phyloP scores from a whole-genome alignment of 2,329 filamentous ascomycete genomes.

The Fusarium vanettenii region DNA sequence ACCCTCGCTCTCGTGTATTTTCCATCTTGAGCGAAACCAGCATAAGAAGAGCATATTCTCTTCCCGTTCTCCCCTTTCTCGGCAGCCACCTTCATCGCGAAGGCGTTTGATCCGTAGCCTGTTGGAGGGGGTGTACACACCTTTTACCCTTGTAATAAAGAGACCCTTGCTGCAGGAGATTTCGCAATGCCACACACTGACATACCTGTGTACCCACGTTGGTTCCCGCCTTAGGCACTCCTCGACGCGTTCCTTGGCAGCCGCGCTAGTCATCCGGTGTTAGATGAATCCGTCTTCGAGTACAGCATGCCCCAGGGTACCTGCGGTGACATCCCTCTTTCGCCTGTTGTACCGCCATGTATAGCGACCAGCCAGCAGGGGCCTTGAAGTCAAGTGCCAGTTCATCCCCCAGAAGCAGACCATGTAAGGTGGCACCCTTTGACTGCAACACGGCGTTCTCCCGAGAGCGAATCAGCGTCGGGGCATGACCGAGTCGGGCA shows the following conservation, averaged over 20 bases:
- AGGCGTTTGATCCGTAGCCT: constrained; percentile 11
- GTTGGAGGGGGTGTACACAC: constrained; percentile 6
- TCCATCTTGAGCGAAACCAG: constrained; percentile 2
- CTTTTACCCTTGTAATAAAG: constrained; percentile 7
- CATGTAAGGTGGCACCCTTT: constrained; percentile 5
- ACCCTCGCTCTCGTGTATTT: neutral
- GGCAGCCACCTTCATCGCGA: constrained; percentile 1
- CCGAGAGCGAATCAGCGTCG: neutral
- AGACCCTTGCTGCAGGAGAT: constrained; percentile 28
- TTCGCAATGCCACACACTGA: constrained; percentile 26
- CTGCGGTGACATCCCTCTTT: constrained; percentile 17
- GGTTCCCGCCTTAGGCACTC: constrained; percentile 7
- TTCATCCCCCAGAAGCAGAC: constrained; percentile 3
- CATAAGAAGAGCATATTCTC: neutral
- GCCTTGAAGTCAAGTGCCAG: neutral
- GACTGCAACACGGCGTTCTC: constrained; percentile 10
- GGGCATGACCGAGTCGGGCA: constrained; percentile 21
- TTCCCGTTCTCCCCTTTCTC: neutral
- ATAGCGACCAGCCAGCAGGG: constrained; percentile 15
- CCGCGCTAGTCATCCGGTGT: constrained; percentile 13
- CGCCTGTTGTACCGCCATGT: constrained; percentile 25
- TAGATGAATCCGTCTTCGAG: neutral
- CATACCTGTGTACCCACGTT: constrained; percentile 10
- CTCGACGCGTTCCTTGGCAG: constrained; percentile 28
- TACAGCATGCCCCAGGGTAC: neutral